Conservation (phyloP, 345 rosid genomes). For the Eucalyptus viminalis region DNA sequence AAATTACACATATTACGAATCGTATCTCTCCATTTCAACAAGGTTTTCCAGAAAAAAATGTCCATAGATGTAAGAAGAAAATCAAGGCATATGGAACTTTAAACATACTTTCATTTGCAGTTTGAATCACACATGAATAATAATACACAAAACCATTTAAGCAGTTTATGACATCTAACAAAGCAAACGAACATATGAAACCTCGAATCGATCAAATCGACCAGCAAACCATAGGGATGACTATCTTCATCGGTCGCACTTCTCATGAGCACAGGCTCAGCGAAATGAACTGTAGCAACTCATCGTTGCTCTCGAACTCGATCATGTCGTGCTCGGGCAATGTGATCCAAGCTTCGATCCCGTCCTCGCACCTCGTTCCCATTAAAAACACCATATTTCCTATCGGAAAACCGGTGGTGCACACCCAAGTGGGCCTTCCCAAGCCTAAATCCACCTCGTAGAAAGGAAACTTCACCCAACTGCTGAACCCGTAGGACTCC, state of each 20-base stretch:
- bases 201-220: too few species aligned
- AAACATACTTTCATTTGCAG: not conserved
- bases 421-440: not conserved
- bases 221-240: not conserved
- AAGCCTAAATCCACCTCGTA: not conserved
- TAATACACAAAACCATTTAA: not conserved
- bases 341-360: constrained; percentile 1
- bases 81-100: not conserved
- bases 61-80: not conserved
- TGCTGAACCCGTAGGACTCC: not conserved
- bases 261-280: not conserved
- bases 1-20: not conserved
- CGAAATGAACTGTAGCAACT: not conserved
- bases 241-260: not conserved
- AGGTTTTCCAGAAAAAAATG: not conserved
- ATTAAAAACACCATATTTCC: not conserved
- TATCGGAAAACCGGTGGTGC: not conserved
- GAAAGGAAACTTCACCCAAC: not conserved
- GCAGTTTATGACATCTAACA: not conserved
- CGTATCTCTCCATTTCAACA: not conserved
- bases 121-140: not conserved
- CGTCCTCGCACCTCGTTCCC: not conserved
- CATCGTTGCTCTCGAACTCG: not conserved
- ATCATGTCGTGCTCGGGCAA: not conserved
- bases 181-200: not conserved